These are phyloP conservation scores for Pilobolus umbonatus DNA, from an alignment of 192 early-diverging fungal species.

Conservation along the genomic window DNA sequence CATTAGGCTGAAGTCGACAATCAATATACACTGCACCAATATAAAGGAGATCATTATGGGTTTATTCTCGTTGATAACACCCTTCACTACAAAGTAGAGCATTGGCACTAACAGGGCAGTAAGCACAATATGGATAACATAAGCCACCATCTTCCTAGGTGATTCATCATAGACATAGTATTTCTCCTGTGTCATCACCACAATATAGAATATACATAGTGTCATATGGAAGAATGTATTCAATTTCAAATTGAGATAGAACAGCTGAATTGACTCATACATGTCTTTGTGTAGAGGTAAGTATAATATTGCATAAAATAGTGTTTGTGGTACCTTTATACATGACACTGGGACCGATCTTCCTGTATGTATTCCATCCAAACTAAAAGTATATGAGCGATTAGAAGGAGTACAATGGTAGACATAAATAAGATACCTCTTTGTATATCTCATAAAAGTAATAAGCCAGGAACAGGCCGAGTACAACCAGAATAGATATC, in stretches of 20 bases:
- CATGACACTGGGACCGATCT: slow-evolving; percentile 59
- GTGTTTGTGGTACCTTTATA: too few species aligned
- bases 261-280: slow-evolving; percentile 2
- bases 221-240: slow-evolving; percentile 19
- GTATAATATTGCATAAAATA: too few species aligned
- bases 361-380: slow-evolving; percentile 61
- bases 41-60: slow-evolving; percentile 12
- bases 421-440: too few species aligned
- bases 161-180: neutral
- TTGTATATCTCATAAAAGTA: too few species aligned
- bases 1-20: slow-evolving; percentile 13
- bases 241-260: slow-evolving; percentile 21
- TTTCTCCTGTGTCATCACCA: slow-evolving; percentile 15
- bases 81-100: slow-evolving; percentile 14
- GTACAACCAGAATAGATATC: neutral
- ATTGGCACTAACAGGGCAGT: slow-evolving; percentile 12
- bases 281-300: too few species aligned
- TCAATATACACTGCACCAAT: neutral
- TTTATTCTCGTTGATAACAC: slow-evolving; percentile 15
- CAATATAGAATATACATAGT: slow-evolving; percentile 15
- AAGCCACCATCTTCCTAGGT: slow-evolving; percentile 2
- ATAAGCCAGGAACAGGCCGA: too few species aligned
- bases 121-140: slow-evolving; percentile 18
- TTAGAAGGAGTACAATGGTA: too few species aligned
- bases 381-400: too few species aligned